Conservation (phyloP, 2,329 filamentous ascomycete genomes). For the Neopestalotiopsis clavispora region DNA sequence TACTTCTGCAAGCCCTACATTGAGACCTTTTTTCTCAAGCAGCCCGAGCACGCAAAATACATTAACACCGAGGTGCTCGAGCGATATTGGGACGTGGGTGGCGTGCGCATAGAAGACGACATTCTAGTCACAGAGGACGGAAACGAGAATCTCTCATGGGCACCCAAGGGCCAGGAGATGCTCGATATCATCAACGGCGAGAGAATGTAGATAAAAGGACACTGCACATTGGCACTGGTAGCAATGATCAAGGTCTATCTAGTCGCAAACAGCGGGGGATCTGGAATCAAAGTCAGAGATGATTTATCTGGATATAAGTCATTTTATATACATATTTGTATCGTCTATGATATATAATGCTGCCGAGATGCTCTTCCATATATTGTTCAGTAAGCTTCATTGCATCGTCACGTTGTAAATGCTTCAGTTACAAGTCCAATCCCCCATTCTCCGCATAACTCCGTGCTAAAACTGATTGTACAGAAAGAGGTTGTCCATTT, state of each 20-base stretch:
- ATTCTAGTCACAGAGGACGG: constrained; percentile 79
- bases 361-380: too few relatives aligned
- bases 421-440: neutral
- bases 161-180: constrained; percentile 77
- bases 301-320: neutral
- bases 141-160: constrained; percentile 81
- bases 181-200: constrained; percentile 54
- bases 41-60: constrained; percentile 62
- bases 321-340: too few relatives aligned
- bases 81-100: constrained; percentile 78
- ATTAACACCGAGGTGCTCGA: constrained; percentile 70
- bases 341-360: too few relatives aligned
- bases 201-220: neutral
- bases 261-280: too few relatives aligned
- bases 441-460: neutral
- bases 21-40: constrained; percentile 68
- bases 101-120: constrained; percentile 92
- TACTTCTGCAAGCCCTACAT: constrained; percentile 80
- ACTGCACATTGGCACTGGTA: neutral
- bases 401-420: neutral
- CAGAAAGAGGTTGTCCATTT: neutral
- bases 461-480: neutral
- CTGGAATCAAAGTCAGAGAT: neutral
- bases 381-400: neutral
- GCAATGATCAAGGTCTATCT: neutral